Evolutionary conservation across 768 basidiomycete genomes (phyloP), one percentile per base, ranked within the genome.

Genomic region (Clathrus columnatus): DNA sequence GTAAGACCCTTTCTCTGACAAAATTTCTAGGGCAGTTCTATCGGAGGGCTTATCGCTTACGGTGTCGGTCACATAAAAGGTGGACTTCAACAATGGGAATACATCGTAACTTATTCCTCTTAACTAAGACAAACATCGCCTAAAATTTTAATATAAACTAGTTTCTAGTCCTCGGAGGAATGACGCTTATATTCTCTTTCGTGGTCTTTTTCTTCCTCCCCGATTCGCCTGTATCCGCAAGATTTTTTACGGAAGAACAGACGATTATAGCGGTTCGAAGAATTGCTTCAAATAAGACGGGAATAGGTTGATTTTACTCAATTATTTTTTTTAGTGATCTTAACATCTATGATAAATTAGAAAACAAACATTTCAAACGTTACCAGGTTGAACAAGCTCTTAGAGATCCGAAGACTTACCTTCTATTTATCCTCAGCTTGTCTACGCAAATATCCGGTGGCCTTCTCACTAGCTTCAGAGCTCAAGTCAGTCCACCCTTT

Each of bases 281-380:
- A 20, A 69, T 71, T 3, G 68, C 71, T 0, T 60, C 59, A 41
- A 67, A 68, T 50, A 36, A 36, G n/a, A 36, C 36, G 36, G 36
- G 36, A 36, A 36, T 61, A 63, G 50, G 61, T 58, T 30, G 51
- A 56, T 42, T 29, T 21, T 7, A 23, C 36, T 24, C 17, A 1
- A 49, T 8, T 48, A 17, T n/a, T 21, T 8, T 23, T 26, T 32
- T 17, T 29, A 20, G 36, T 7, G 20, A 8, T 21, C 29, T 5
- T 16, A 23, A 7, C 48, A 11, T 28, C 6, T 56, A 1, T 68
- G 69, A 7, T 67, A 36, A 36, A 36, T n/a, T 65, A 27, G 70
- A 72, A 62, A 69, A 68, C 56, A 70, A 62, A 42, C 59, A 63
- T 26, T 70, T 71, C 65, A 71, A 71, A 57, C 43, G 51, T 36